These are phyloP conservation scores for Psilocybe sp. DNA, from an alignment of 768 basidiomycete genomes.

Conservation along the genomic window DNA sequence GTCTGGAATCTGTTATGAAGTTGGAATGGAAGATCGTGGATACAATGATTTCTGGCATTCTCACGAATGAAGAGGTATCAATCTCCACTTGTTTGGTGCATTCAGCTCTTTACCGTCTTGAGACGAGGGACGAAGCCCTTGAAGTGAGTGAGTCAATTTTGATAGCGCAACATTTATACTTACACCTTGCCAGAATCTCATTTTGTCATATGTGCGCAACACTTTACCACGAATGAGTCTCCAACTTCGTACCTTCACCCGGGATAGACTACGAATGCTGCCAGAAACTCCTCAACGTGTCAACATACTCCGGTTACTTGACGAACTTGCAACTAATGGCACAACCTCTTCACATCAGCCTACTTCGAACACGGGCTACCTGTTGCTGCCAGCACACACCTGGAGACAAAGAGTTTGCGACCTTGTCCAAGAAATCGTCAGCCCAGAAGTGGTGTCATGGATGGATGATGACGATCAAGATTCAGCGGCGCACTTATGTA, in stretches of 20 bases:
- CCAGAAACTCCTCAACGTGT: conserved; percentile 15
- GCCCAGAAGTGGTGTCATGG: conserved; percentile 48
- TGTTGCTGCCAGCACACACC: conserved; percentile 9
- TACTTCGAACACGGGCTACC: conserved; percentile 9
- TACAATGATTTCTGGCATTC: conserved; percentile 18
- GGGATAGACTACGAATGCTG: conserved; percentile 17
- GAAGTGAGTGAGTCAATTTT: conserved; percentile 4
- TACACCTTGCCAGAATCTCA: conserved; percentile 26
- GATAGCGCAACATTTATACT: no score
- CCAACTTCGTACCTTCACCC: conserved; percentile 14
- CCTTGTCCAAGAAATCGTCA: conserved; percentile 36
- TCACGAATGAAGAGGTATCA: conserved; percentile 19
- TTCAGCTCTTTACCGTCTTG: conserved; percentile 37
- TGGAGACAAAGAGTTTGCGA: conserved; percentile 34
- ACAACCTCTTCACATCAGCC: not conserved
- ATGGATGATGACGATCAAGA: conserved; percentile 50
- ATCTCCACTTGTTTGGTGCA: conserved; percentile 28
- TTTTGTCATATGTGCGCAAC: conserved; percentile 25
- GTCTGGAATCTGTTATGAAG: conserved; percentile 41
- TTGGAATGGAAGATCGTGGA: conserved; percentile 36
- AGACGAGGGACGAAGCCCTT: conserved; percentile 16
- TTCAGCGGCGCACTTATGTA: conserved; percentile 37
- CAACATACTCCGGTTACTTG: conserved; percentile 10
- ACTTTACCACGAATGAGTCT: conserved; percentile 21
- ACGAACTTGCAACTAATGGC: not conserved